Percentiles rank a stretch among this genome's conserved stretches.
phyloP scores from a whole-genome alignment of 1,139 yeast species.

The Yamadazyma triangularis region DNA sequence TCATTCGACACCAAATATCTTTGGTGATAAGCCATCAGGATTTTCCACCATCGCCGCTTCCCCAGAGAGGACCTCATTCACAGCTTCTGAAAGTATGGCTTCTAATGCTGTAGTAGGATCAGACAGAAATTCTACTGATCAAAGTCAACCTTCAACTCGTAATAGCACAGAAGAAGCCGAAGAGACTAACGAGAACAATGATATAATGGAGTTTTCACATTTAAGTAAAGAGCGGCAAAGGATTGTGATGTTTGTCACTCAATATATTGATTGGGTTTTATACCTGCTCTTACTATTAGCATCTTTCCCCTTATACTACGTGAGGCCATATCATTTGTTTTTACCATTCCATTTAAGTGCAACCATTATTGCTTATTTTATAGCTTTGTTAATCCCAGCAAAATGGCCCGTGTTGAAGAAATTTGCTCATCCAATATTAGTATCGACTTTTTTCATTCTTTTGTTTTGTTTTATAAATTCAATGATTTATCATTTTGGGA shows the following conservation, averaged over 20 bases:
- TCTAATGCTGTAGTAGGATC: background rate
- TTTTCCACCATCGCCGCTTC: background rate
- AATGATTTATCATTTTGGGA: slow-evolving; percentile 42
- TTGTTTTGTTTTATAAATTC: slow-evolving; percentile 60
- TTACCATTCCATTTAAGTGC: slow-evolving; percentile 61
- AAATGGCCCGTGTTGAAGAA: slow-evolving; percentile 44
- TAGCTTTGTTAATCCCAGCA: slow-evolving; percentile 47
- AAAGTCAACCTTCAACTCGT: background rate
- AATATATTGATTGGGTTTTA: slow-evolving; percentile 54
- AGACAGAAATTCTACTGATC: background rate
- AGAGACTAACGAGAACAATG: background rate
- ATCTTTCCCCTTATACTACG: slow-evolving; percentile 54
- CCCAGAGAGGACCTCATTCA: slow-evolving; percentile 3
- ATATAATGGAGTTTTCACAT: slow-evolving; percentile 6
- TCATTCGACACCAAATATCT: slow-evolving; percentile 4
- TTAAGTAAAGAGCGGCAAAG: slow-evolving; percentile 14
- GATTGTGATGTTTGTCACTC: slow-evolving; percentile 36
- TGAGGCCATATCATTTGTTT: slow-evolving; percentile 43
- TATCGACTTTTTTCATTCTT: slow-evolving; percentile 59
- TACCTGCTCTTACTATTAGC: slow-evolving; percentile 43
- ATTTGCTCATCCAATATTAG: slow-evolving; percentile 66
- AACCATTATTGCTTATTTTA: slow-evolving; percentile 52
- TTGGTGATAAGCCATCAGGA: background rate
- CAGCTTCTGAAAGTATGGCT: too few species aligned
- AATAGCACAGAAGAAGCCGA: background rate